Conservation (phyloP, 2,329 filamentous ascomycete genomes). For the Clarireedia hainanense region DNA sequence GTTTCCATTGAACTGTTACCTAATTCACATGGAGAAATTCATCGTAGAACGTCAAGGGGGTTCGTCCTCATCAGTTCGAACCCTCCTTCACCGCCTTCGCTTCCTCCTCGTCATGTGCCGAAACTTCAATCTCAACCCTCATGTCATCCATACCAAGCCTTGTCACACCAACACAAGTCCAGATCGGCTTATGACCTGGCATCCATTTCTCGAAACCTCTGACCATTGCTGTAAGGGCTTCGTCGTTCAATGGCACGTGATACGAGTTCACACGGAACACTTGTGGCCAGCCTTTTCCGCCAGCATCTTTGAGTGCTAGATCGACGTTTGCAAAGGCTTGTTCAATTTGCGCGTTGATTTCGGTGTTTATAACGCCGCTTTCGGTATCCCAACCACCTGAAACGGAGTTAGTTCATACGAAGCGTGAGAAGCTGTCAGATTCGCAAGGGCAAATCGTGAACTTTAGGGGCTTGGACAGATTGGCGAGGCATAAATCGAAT, state of each 20-base stretch:
- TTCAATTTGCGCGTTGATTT: constrained; percentile 40
- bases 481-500: too few relatives aligned
- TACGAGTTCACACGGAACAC: constrained; percentile 43
- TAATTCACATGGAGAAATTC: too few relatives aligned
- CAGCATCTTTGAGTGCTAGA: constrained; percentile 40
- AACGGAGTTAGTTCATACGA: neutral
- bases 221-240: neutral
- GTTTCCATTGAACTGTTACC: too few relatives aligned
- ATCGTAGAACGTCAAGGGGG: too few relatives aligned
- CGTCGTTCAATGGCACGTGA: constrained; percentile 33
- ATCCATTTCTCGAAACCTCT: neutral
- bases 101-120: constrained; percentile 33
- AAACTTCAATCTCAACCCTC: constrained; percentile 45
- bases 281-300: constrained; percentile 48
- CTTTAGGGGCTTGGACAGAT: too few relatives aligned
- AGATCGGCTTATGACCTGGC: neutral
- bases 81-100: neutral
- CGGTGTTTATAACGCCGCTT: constrained; percentile 21
- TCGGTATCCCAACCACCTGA: constrained; percentile 31
- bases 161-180: neutral
- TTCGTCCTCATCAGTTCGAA: too few relatives aligned
- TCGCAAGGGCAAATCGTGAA: too few relatives aligned
- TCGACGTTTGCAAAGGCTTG: constrained; percentile 52
- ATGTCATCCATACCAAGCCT: neutral
- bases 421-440: too few relatives aligned